Evolutionary conservation across 306 rosid species (phyloP).

Genomic region (peach (Prunus persica)): DNA sequence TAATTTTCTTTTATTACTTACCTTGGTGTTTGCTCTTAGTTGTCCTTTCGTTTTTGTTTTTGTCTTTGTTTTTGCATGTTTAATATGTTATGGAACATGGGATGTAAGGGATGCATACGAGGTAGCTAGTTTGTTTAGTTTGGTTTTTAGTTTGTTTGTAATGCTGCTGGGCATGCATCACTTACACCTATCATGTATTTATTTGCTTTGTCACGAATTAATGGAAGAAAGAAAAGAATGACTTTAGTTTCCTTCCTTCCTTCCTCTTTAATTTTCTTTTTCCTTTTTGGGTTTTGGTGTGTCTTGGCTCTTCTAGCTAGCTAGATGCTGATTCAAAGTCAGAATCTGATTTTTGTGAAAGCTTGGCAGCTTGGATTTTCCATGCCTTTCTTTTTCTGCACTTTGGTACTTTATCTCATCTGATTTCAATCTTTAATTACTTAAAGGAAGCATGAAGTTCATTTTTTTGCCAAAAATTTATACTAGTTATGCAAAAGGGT

Average conservation of each 20-base stretch:
- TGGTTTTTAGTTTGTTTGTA: slow-evolving; percentile 23
- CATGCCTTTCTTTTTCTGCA: not conserved
- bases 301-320: slow-evolving; percentile 13
- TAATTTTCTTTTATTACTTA: slow-evolving; percentile 27
- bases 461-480: not conserved
- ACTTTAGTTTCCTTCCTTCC: slow-evolving; percentile 14
- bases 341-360: slow-evolving; percentile 14
- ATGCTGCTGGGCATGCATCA: slow-evolving; percentile 90
- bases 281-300: slow-evolving; percentile 25
- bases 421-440: slow-evolving; percentile 3
- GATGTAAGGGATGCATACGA: slow-evolving; percentile 99
- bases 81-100: slow-evolving; percentile 43
- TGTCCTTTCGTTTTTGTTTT: not conserved
- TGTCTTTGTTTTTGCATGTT: not conserved
- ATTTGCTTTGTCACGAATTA: slow-evolving; percentile 38
- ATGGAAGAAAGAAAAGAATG: slow-evolving; percentile 15
- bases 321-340: slow-evolving; percentile 39
- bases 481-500: not conserved
- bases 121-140: slow-evolving; percentile 50
- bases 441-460: not conserved
- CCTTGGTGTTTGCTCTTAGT: slow-evolving; percentile 25
- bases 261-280: not conserved
- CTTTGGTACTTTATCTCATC: slow-evolving; percentile 30
- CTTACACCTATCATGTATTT: slow-evolving; percentile 84
- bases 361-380: slow-evolving; percentile 12